Conservation (phyloP, 2,329 filamentous ascomycete genomes). For the Cladosporium sp. region DNA sequence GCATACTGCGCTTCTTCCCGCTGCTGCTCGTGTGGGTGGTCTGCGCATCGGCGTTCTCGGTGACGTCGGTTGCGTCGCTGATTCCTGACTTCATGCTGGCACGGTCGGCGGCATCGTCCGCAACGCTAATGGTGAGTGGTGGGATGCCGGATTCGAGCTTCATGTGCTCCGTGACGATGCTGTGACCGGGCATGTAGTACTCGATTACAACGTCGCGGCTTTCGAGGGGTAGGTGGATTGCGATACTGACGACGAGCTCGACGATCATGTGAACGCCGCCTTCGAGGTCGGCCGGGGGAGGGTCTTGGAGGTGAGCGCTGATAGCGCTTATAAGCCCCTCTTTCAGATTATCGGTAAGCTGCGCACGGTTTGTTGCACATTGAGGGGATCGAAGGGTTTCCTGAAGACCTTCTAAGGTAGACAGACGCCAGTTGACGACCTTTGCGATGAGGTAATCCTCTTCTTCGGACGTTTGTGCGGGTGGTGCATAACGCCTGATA, state of each 20-base stretch:
- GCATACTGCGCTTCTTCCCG: conserved; percentile 37
- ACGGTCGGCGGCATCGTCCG: conserved; percentile 39
- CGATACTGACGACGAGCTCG: conserved; percentile 81
- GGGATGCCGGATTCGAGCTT: conserved; percentile 66
- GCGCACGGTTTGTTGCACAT: conserved; percentile 61
- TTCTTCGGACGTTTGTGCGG: conserved; percentile 75
- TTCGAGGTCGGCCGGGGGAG: conserved; percentile 75
- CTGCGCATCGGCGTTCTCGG: conserved; percentile 19
- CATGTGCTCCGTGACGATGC: conserved; percentile 71
- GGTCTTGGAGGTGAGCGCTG: conserved; percentile 69
- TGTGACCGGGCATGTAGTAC: conserved; percentile 74
- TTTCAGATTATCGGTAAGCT: conserved; percentile 56
- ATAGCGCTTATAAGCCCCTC: conserved; percentile 67
- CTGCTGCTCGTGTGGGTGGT: neutral
- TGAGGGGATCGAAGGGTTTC: conserved; percentile 63
- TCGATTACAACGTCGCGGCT: conserved; percentile 84
- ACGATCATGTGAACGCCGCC: conserved; percentile 89
- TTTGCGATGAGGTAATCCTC: conserved; percentile 82
- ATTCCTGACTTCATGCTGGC: conserved; percentile 34
- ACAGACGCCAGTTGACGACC: conserved; percentile 87
- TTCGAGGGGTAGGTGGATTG: conserved; percentile 81
- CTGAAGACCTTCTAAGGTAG: conserved; percentile 86
- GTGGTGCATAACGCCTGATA: conserved; percentile 72
- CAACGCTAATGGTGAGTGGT: conserved; percentile 40
- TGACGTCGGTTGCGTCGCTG: conserved; percentile 32